phyloP scores from a whole-genome alignment of 345 rosid genomes.

The Citrus medica region DNA sequence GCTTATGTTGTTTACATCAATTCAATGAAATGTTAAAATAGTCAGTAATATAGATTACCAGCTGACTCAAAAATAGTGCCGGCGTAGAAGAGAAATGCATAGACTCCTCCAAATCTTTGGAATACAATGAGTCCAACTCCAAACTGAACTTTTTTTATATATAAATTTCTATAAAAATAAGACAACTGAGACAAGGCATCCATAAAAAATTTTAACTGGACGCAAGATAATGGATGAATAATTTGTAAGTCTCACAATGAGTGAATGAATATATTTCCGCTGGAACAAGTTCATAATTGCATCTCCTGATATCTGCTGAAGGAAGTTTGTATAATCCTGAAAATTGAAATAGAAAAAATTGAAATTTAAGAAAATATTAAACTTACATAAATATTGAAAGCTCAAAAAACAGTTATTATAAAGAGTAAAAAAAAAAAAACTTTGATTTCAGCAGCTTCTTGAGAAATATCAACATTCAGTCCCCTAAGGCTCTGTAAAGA shows the following conservation, averaged over 20 bases:
- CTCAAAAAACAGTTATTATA: neutral
- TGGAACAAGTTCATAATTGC: slow-evolving; percentile 23
- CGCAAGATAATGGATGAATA: neutral
- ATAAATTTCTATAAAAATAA: too few species aligned
- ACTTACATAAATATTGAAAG: neutral
- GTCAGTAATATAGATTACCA: slow-evolving; percentile 14
- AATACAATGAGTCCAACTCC: slow-evolving; percentile 42
- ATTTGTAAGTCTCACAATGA: neutral
- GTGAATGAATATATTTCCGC: slow-evolving; percentile 20
- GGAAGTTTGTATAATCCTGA: slow-evolving; percentile 27
- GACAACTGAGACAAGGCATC: neutral
- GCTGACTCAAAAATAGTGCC: slow-evolving; percentile 31
- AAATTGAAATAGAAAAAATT: neutral
- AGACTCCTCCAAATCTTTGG: slow-evolving; percentile 43
- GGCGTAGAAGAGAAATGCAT: slow-evolving; percentile 36
- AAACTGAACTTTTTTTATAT: slow-evolving; percentile 11
- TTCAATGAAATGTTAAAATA: neutral
- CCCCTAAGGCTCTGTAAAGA: slow-evolving; percentile 32
- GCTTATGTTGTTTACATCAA: neutral
- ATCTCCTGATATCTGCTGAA: slow-evolving; percentile 11
- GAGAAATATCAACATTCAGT: slow-evolving; percentile 21
- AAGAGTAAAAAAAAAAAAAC: neutral
- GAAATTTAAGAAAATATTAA: neutral
- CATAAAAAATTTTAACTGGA: neutral
- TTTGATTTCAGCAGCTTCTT: slow-evolving; percentile 8